Evolutionary conservation across 2,329 filamentous ascomycete species (phyloP).

Genomic region (Apiospora rasikravindrae): DNA sequence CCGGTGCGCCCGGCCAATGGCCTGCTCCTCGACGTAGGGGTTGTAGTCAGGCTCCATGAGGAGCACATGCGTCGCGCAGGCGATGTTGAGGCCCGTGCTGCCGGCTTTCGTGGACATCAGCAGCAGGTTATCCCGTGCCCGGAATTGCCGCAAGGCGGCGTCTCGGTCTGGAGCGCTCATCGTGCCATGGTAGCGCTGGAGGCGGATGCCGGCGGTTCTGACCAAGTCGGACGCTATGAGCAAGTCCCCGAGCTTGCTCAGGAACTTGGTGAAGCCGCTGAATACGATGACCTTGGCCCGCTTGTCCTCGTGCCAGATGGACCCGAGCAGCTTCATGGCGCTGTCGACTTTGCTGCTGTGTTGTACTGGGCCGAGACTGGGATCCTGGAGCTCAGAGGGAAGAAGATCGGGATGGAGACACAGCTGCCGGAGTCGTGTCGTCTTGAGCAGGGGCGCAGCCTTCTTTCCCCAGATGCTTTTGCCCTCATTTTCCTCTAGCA

Average conservation of each 20-base stretch:
- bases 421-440: background rate
- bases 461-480: background rate
- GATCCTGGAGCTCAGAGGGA: background rate
- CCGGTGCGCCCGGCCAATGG: conserved; percentile 18
- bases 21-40: conserved; percentile 21
- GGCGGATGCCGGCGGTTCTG: conserved; percentile 19
- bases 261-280: conserved; percentile 40
- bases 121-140: conserved; percentile 48
- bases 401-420: background rate
- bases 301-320: conserved; percentile 32
- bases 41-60: conserved; percentile 22
- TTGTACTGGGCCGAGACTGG: too few relatives aligned
- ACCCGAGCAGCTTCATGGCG: conserved; percentile 34
- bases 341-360: conserved; percentile 38
- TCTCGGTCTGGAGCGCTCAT: conserved; percentile 65
- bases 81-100: conserved; percentile 53
- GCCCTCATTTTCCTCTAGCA: conserved; percentile 47
- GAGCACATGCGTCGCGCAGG: background rate
- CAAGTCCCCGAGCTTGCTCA: conserved; percentile 35
- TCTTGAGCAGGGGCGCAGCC: background rate
- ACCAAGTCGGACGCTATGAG: conserved; percentile 25
- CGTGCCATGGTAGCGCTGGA: conserved; percentile 45
- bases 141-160: conserved; percentile 32
- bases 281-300: conserved; percentile 40
- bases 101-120: conserved; percentile 76